A percentile compares a stretch with the other conserved stretches of the same genome.
phyloP scores from a whole-genome alignment of 306 rosid genomes.

The Lathyrus aphaca region DNA sequence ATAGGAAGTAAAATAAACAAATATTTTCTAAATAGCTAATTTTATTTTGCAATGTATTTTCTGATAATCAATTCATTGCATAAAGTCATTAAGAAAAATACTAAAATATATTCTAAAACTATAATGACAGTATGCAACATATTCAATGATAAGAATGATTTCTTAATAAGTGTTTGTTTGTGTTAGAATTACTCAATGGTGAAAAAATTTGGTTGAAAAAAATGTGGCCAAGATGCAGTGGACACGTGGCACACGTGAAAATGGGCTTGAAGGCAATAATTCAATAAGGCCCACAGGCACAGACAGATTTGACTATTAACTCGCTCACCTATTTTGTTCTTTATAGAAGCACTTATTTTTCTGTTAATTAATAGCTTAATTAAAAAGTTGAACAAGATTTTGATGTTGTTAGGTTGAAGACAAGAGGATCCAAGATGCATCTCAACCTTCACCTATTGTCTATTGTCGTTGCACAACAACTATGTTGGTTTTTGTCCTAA shows the following conservation, averaged over 20 bases:
- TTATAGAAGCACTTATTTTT: conserved; percentile 9
- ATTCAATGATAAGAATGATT: too few relatives aligned
- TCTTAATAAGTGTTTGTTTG: too few relatives aligned
- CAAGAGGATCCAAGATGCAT: conserved; percentile 48
- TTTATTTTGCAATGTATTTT: too few relatives aligned
- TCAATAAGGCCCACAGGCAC: conserved; percentile 45
- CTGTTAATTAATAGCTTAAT: conserved; percentile 21
- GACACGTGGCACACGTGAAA: conserved; percentile 69
- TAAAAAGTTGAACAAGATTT: conserved; percentile 20
- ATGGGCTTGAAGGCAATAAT: conserved; percentile 60
- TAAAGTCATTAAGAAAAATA: too few relatives aligned
- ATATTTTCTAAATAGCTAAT: too few relatives aligned
- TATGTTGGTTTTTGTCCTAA: conserved; percentile 35
- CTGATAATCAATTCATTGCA: too few relatives aligned
- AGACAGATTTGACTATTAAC: conserved; percentile 54
- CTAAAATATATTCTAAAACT: too few relatives aligned
- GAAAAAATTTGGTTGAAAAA: background rate
- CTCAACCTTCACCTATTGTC: conserved; percentile 27
- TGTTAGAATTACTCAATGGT: background rate
- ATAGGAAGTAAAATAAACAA: too few relatives aligned
- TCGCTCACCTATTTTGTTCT: conserved; percentile 21
- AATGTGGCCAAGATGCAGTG: conserved; percentile 41
- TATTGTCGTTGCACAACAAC: conserved; percentile 36
- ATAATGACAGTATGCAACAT: too few relatives aligned
- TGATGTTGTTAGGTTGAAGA: conserved; percentile 66